Conservation (phyloP, 2,329 filamentous ascomycete genomes). For the Ophiosphaerella korrae region DNA sequence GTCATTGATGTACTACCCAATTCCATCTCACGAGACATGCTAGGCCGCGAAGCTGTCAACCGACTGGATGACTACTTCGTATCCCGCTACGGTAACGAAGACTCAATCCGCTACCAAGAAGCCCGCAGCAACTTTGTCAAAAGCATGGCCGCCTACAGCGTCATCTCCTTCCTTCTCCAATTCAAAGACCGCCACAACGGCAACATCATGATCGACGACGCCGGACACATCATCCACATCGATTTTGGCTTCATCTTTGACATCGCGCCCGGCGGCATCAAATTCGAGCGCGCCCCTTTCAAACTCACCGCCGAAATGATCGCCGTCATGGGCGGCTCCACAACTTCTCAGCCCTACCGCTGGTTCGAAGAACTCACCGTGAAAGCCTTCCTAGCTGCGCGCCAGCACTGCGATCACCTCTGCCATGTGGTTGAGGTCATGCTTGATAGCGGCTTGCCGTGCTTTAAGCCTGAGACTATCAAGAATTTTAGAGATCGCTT, state of each 20-base stretch:
- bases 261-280: slow-evolving; percentile 94
- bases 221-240: slow-evolving; percentile 96
- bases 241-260: slow-evolving; percentile 99
- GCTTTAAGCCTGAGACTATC: slow-evolving; percentile 96
- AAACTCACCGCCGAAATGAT: slow-evolving; percentile 98
- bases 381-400: slow-evolving; percentile 88
- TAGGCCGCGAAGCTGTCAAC: slow-evolving; percentile 96
- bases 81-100: slow-evolving; percentile 95
- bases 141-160: slow-evolving; percentile 97
- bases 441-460: slow-evolving; percentile 94
- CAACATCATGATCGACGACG: slow-evolving; percentile 99
- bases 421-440: slow-evolving; percentile 89
- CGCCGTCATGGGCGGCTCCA: slow-evolving; percentile 91
- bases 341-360: slow-evolving; percentile 83
- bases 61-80: slow-evolving; percentile 98
- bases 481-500: slow-evolving; percentile 92
- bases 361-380: slow-evolving; percentile 97
- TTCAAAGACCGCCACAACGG: slow-evolving; percentile 99
- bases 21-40: slow-evolving; percentile 97
- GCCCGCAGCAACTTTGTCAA: slow-evolving; percentile 98
- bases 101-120: slow-evolving; percentile 92
- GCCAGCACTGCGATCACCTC: slow-evolving; percentile 87
- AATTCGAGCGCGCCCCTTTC: slow-evolving; percentile 97
- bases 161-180: slow-evolving; percentile 94
- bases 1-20: slow-evolving; percentile 98